A percentile compares a stretch with the other conserved stretches of the same genome.
Evolutionary conservation across 257 asterid genomes (phyloP).

Genomic region (Solanum neorickii): DNA sequence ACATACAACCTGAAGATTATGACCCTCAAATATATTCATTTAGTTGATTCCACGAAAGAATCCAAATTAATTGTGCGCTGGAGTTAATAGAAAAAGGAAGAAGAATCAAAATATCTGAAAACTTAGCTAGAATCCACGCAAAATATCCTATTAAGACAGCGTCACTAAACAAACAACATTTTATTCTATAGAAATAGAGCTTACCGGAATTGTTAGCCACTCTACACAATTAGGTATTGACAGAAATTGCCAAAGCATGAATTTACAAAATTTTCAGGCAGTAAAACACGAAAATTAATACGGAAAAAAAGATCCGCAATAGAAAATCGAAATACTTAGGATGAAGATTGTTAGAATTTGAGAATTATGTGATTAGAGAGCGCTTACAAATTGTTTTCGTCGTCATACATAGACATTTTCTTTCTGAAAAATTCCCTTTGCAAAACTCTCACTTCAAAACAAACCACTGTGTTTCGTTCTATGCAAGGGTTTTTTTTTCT

Average conservation of each 20-base stretch:
- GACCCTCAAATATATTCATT: background rate
- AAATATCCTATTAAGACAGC: background rate
- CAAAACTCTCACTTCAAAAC: background rate
- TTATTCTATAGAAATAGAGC: background rate
- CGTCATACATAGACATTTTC: slow-evolving; percentile 35
- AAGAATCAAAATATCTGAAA: background rate
- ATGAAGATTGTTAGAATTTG: background rate
- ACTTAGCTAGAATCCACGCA: background rate
- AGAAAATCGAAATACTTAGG: background rate
- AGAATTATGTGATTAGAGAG: background rate
- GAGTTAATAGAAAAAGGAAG: background rate
- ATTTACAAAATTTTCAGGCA: background rate
- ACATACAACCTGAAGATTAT: background rate
- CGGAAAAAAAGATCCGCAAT: background rate
- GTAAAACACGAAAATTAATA: background rate
- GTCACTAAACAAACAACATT: background rate
- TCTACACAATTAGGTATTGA: background rate
- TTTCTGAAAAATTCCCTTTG: background rate
- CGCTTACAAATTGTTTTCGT: slow-evolving; percentile 1
- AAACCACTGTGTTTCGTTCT: background rate
- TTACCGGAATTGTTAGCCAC: background rate
- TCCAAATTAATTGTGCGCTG: background rate
- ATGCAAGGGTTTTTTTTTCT: background rate
- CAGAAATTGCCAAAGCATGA: background rate
- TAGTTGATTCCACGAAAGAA: background rate